These are phyloP conservation scores for Komagataella mondaviorum DNA, from an alignment of 805 yeast species.

Conservation along the genomic window DNA sequence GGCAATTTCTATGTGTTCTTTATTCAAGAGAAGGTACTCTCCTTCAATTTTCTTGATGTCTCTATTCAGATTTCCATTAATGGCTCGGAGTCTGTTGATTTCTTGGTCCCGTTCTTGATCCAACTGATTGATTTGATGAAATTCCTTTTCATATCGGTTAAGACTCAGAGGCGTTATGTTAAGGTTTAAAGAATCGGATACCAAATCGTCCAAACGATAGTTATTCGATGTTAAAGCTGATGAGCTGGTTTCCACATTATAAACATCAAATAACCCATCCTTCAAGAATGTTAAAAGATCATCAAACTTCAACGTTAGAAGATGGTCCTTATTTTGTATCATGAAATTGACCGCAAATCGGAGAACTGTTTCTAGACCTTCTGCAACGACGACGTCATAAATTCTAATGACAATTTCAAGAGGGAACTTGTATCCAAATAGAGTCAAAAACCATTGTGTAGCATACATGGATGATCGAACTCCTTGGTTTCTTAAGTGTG, in stretches of 20 bases:
- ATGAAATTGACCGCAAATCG: conserved; percentile 77
- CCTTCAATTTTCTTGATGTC: conserved; percentile 65
- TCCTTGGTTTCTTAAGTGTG: conserved; percentile 77
- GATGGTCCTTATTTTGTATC: conserved; percentile 46
- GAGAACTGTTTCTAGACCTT: conserved; percentile 79
- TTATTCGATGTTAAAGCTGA: conserved; percentile 12
- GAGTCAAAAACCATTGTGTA: conserved; percentile 92
- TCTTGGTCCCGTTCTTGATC: conserved; percentile 58
- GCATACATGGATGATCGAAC: conserved; percentile 92
- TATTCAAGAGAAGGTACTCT: conserved; percentile 52
- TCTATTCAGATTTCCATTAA: conserved; percentile 60
- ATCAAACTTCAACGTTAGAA: conserved; percentile 62
- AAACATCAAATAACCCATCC: conserved; percentile 63
- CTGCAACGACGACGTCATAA: conserved; percentile 78
- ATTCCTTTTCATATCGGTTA: conserved; percentile 60
- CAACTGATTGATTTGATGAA: conserved; percentile 51
- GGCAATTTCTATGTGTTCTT: conserved; percentile 78
- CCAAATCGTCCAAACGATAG: conserved; percentile 63
- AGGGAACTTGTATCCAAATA: conserved; percentile 93
- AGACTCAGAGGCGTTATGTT: conserved; percentile 62
- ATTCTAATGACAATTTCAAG: conserved; percentile 76
- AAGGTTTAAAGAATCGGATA: conserved; percentile 64
- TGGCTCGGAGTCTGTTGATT: conserved; percentile 39
- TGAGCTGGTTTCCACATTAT: conserved; percentile 26
- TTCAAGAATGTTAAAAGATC: conserved; percentile 64